Evolutionary conservation across 208 protist genomes (phyloP), one percentile per base, ranked within the genome.

Genomic region (Angomonas ambiguus): DNA sequence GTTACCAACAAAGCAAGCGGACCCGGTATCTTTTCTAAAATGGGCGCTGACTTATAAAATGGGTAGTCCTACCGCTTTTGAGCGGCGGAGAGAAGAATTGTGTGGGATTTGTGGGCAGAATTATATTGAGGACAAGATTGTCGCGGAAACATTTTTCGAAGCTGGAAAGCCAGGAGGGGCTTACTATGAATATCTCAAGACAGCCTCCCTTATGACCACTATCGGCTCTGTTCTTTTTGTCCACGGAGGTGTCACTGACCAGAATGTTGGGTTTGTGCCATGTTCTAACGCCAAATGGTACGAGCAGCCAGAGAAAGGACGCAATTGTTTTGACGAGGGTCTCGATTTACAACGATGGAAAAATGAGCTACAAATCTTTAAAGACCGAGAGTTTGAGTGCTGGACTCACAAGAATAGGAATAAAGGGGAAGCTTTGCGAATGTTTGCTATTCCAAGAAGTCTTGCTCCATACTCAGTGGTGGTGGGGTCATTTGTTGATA

Each of bases 191-290:
- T 94, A 92, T 67, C 49, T 97, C 18, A 74, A 71, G 10, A 60
- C 58, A 2, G 86, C 80, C 2, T 74, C 69, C 25, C 68, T 97
- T 41, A 77, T 66, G 41, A 62, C 69, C n/a, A 62, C 77, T 49
- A 30, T 95, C 8, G 80, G 83, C 49, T 77, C 80, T 27, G 61
- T 83, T 28, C 77, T 97, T n/a, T 97, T 97, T 53, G 79, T 92
- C 34, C 92, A 97, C 68, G 92, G 88, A 45, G 77, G 73, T 27
- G 72, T 96, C 27, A 83, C 72, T 25, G 76, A 77, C 55, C 24
- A 73, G 27, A 92, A 92, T 62, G 64, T 88, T 27, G 85, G 86
- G 32, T 81, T 92, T 57, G 74, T 94, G 31, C 89, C 89, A 2
- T 63, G 71, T 32, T 66, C 69, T 31, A 48, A 60, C 10, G 41